phyloP scores from a whole-genome alignment of 2,329 filamentous ascomycete genomes.

The Fusarium nodosum region DNA sequence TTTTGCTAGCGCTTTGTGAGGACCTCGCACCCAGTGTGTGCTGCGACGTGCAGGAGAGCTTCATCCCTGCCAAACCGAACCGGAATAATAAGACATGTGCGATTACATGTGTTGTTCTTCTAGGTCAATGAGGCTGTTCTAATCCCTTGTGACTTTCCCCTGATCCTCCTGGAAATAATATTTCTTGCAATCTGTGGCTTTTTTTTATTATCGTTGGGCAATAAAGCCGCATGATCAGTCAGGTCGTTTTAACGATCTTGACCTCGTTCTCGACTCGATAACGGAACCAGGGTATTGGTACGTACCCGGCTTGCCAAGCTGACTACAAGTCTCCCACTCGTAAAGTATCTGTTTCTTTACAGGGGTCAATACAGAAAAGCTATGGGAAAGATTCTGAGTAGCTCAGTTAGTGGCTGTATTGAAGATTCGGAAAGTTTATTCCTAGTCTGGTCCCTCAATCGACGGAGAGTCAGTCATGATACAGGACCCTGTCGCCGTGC shows the following conservation, averaged over 20 bases:
- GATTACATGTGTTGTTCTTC: constrained; percentile 9
- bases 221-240: not conserved
- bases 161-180: constrained; percentile 26
- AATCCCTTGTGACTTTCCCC: constrained; percentile 2
- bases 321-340: not conserved
- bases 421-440: constrained; percentile 28
- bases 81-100: constrained; percentile 7
- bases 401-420: constrained; percentile 19
- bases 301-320: constrained; percentile 11
- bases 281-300: constrained; percentile 26
- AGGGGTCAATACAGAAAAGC: constrained; percentile 1
- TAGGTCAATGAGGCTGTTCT: not conserved
- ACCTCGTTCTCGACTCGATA: constrained; percentile 29
- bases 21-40: not conserved
- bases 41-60: constrained; percentile 26
- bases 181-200: constrained; percentile 1
- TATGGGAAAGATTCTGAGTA: constrained; percentile 5
- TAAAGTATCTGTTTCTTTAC: not conserved
- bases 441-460: constrained; percentile 5
- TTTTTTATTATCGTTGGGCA: constrained; percentile 24
- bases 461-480: constrained; percentile 7
- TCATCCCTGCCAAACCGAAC: constrained; percentile 20
- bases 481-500: constrained; percentile 8
- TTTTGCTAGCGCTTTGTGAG: not conserved
- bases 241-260: constrained; percentile 31